Percentiles rank a stretch among this genome's conserved stretches.
These are phyloP conservation scores for Salix viminalis DNA, from an alignment of 345 rosid genomes.

Conservation along the genomic window DNA sequence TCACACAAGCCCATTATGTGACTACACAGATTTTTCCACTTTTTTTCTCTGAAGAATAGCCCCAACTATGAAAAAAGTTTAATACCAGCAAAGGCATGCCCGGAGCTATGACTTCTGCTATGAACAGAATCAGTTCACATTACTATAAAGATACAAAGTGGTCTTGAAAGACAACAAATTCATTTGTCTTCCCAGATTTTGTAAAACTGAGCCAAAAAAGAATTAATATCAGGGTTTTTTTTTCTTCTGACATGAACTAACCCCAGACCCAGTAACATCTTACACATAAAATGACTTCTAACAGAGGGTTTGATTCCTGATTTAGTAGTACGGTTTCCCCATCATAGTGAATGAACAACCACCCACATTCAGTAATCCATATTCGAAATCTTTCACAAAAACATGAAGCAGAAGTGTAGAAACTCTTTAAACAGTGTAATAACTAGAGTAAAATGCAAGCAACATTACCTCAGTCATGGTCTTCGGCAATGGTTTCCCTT, in stretches of 20 bases:
- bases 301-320: too few species aligned
- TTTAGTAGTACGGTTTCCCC: neutral
- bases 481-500: slow-evolving; percentile 86
- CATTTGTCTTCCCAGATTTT: neutral
- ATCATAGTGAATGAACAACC: neutral
- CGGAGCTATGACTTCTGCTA: neutral
- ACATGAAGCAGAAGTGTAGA: neutral
- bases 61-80: too few species aligned
- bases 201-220: neutral
- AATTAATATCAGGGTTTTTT: neutral
- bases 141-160: neutral
- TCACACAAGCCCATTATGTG: too few species aligned
- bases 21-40: too few species aligned
- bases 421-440: neutral
- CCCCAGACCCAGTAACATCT: neutral
- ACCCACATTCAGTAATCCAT: neutral
- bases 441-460: slow-evolving; percentile 3
- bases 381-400: neutral
- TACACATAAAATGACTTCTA: neutral
- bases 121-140: neutral
- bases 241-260: too few species aligned
- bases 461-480: slow-evolving; percentile 70
- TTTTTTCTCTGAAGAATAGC: too few species aligned
- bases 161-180: neutral
- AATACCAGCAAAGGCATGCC: neutral